Percentiles rank a stretch among this genome's conserved stretches.
These are phyloP conservation scores for Scolecobasidium constrictum DNA, from an alignment of 2,329 filamentous ascomycete genomes.

Conservation along the genomic window DNA sequence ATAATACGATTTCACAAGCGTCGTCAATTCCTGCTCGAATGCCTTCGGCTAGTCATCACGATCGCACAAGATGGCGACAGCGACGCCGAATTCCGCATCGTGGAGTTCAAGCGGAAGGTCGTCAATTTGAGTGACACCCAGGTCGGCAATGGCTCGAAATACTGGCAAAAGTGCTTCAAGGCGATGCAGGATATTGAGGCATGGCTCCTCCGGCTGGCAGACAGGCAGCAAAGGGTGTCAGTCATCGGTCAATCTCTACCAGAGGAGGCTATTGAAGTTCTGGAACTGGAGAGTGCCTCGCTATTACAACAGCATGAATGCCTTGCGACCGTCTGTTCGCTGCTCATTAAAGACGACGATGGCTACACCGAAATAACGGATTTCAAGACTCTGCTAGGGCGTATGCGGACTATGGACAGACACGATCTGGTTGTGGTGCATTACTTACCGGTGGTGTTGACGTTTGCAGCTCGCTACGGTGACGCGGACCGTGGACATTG, in stretches of 20 bases:
- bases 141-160: constrained; percentile 45
- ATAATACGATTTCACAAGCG: constrained; percentile 83
- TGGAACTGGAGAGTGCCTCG: constrained; percentile 70
- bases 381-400: constrained; percentile 59
- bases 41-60: constrained; percentile 67
- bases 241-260: constrained; percentile 58
- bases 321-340: constrained; percentile 67
- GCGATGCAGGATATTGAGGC: constrained; percentile 66
- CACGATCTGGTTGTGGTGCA: constrained; percentile 71
- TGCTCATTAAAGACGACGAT: constrained; percentile 65
- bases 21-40: constrained; percentile 72
- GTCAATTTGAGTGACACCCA: constrained; percentile 29
- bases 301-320: constrained; percentile 84
- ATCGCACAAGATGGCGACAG: constrained; percentile 45
- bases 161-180: constrained; percentile 63
- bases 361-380: constrained; percentile 60
- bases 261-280: constrained; percentile 60
- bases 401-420: constrained; percentile 59
- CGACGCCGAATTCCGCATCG: constrained; percentile 31
- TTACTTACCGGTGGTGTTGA: constrained; percentile 67
- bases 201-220: constrained; percentile 65
- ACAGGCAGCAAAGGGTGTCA: constrained; percentile 64
- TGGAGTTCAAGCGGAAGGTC: constrained; percentile 3
- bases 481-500: constrained; percentile 58
- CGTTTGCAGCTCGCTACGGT: constrained; percentile 67